Base-by-base conservation (phyloP, 2,329 filamentous ascomycete species). In the Lojkania enalia region DNA sequence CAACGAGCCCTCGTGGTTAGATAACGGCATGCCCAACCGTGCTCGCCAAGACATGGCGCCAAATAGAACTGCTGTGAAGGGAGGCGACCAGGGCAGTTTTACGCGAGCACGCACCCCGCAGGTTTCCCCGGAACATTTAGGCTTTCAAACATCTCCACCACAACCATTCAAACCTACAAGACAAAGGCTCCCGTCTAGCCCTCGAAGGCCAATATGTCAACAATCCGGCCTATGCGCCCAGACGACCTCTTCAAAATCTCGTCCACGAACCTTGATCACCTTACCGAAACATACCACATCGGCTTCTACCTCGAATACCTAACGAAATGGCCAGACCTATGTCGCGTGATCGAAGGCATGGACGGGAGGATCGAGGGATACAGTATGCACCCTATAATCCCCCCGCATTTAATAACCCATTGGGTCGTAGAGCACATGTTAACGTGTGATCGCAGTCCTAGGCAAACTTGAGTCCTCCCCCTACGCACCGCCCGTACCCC, bases 241-340 rank as follows among this genome's bases (percentile, higher is more conserved):
- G 48, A 53, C 4, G 94, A 99, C 70, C 79, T 97, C 51, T 84
- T 96, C 72, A 86, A 85, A 57, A 86, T 97, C 71, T 95, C 95
- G 57, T 85, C 90, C 55, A 96, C 91, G 73, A 99, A 99, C 67
- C 85, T 99, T 51, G 94, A 99, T 67, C 89, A 89, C 30, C 79
- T 96, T 51, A 97, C 94, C n/a, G 94, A 99, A 75, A 97, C 95
- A 44, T 99, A 97, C 75, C 90, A 95, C 69, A 81, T 96, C 54
- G 83, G 84, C 51, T 99, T 97, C 76, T 99, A 99, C 75, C 82
- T 96, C 48, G 88, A 95, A 63, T 99, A 99, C 73, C 84, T 96
- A 54, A 90, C 90, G 41, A 90, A 88, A 77, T 99, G 94, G 94
- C 94, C 94, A 1, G 86, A 90, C 19, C 81, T 97, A 32, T 97